Evolutionary conservation across 352 stramenopile genomes (phyloP), one percentile per base, ranked within the genome.

Genomic region (Phytopythium ostracodes): DNA sequence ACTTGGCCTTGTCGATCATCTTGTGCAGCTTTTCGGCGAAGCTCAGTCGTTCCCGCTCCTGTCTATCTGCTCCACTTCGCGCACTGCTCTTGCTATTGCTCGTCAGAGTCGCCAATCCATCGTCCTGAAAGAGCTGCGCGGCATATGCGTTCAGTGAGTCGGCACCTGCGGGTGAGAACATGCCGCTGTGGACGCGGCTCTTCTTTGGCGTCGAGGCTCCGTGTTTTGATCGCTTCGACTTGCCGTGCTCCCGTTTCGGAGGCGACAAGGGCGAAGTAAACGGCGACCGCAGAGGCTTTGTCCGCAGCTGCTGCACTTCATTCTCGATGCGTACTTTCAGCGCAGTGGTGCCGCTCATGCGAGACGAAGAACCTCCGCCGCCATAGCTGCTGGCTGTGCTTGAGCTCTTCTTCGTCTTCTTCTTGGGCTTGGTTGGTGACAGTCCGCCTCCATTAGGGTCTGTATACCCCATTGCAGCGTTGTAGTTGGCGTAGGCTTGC

Each of bases 11-110:
- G 57, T 94, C 85, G 57, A 94, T 94, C 85, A 92, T 92, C 52
- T 91, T 91, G 73, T 94, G 85, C 17, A 94, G 61, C 44, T 94
- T 94, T 50, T 94, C 83, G 12, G 85, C 85, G 66, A 94, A 94
- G 25, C 80, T 92, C 47, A 94, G 51, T 9, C 85, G 70, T 40
- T 89, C 79, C 15, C 74, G 72, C 49, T 91, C 81, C 72, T 76
- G 40, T 76, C 72, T 12, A 57, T 62, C 31, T 64, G 63, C 1
- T 62, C 69, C 42, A 4, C 18, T 27, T 77, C 42, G 52, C 6
- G 52, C 35, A 5, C 52, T 58, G 7, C 33, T 10, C 43, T 49
- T 70, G 31, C 59, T 60, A 31, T 24, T 64, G 14, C 43, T 56
- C 20, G 35, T 24, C 22, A 58, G 44, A 10, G 47, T 53, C 3